Evolutionary conservation across 352 stramenopile genomes (phyloP).

Genomic region (Globisporangium camurandrum): DNA sequence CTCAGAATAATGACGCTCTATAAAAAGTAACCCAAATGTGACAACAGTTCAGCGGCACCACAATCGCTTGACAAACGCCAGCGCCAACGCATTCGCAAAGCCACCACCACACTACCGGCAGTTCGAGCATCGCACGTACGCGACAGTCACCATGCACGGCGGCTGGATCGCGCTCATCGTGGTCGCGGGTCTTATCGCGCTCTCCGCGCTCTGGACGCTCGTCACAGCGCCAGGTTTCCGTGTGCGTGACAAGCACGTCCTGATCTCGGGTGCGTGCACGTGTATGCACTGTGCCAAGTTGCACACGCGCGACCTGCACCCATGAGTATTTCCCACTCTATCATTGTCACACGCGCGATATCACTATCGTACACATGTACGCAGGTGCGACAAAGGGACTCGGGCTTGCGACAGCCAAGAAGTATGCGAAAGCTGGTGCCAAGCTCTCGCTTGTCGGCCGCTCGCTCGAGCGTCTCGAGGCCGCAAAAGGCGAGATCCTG

Average conservation of each 20-base stretch:
- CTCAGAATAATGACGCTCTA: no score
- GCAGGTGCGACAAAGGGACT: conserved; percentile 16
- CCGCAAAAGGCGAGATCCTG: conserved; percentile 8
- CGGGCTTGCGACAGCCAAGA: conserved; percentile 52
- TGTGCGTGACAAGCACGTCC: conserved; percentile 43
- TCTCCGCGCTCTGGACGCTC: conserved; percentile 42
- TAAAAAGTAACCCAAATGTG: no score
- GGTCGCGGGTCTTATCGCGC: conserved; percentile 15
- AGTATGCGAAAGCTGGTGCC: conserved; percentile 41
- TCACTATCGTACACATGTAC: background rate
- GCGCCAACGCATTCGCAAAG: no score
- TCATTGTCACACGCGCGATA: background rate
- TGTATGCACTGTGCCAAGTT: background rate
- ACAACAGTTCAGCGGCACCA: no score
- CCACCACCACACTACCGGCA: no score
- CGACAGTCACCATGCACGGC: background rate
- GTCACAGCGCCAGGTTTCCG: conserved; percentile 36
- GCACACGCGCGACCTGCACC: background rate
- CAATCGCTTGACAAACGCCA: no score
- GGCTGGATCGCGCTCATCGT: conserved; percentile 9
- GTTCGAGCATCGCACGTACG: no score
- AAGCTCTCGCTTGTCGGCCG: conserved; percentile 18
- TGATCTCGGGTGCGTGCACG: conserved; percentile 34
- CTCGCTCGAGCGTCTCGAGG: conserved; percentile 5
- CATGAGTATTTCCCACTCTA: background rate